A percentile compares a stretch with the other conserved stretches of the same genome.
Conservation (phyloP, 2,329 filamentous ascomycete species). For the Triangularia verruculosa region DNA sequence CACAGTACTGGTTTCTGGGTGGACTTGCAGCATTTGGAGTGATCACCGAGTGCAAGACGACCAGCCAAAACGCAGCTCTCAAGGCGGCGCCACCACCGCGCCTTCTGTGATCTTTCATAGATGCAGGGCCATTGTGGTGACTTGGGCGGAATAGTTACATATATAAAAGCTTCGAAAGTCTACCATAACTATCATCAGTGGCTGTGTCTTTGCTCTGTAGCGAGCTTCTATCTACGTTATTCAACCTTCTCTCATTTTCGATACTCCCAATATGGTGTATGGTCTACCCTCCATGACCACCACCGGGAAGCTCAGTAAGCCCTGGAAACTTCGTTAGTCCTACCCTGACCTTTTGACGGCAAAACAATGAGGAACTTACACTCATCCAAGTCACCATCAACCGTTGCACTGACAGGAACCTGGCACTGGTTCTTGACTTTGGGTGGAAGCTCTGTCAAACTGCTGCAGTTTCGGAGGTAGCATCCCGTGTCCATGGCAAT, state of each 20-base stretch:
- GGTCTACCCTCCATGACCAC: slow-evolving; percentile 9
- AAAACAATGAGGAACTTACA: slow-evolving; percentile 29
- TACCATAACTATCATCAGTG: neutral
- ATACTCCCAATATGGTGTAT: too few relatives aligned
- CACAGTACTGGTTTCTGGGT: too few relatives aligned
- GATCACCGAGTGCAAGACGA: too few relatives aligned
- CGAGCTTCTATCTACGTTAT: neutral
- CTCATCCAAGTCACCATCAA: slow-evolving; percentile 34
- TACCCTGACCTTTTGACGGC: neutral
- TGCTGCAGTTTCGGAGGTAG: slow-evolving; percentile 33
- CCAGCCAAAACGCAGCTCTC: too few relatives aligned
- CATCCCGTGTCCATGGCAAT: slow-evolving; percentile 29
- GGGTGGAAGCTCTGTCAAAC: slow-evolving; percentile 33
- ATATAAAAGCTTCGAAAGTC: too few relatives aligned
- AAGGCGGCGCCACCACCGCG: too few relatives aligned
- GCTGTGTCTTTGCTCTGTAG: neutral
- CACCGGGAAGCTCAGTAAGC: slow-evolving; percentile 22
- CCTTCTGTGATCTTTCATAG: too few relatives aligned
- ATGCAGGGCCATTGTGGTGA: too few relatives aligned
- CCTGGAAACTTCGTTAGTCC: slow-evolving; percentile 2
- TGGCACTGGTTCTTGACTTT: slow-evolving; percentile 35
- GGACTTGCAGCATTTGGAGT: too few relatives aligned
- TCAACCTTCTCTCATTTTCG: neutral
- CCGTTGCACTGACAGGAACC: slow-evolving; percentile 30
- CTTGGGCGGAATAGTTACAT: too few relatives aligned